Evolutionary conservation across 2,329 filamentous ascomycete species (phyloP).

Genomic region (Lachnellula willkommii): DNA sequence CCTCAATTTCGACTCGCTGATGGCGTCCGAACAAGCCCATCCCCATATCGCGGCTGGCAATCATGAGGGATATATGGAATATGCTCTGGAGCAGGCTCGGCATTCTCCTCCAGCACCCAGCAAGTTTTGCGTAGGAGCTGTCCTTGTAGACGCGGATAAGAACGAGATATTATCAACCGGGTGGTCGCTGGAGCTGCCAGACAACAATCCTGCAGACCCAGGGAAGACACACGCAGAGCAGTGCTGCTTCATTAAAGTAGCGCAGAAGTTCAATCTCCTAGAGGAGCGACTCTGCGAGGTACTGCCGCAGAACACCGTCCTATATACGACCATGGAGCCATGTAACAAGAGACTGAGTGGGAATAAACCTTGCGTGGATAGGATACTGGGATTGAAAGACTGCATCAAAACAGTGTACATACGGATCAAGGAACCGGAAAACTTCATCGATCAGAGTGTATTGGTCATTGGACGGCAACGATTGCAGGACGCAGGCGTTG

Average conservation of each 20-base stretch:
- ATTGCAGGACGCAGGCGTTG: slow-evolving; percentile 64
- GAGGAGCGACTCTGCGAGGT: slow-evolving; percentile 49
- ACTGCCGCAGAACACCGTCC: slow-evolving; percentile 48
- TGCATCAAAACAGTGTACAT: slow-evolving; percentile 70
- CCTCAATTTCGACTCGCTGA: slow-evolving; percentile 1
- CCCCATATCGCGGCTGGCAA: slow-evolving; percentile 18
- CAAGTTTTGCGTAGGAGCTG: slow-evolving; percentile 88
- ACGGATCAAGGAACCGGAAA: slow-evolving; percentile 81
- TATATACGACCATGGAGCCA: slow-evolving; percentile 92
- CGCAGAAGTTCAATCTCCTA: slow-evolving; percentile 39
- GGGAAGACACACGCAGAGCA: slow-evolving; percentile 96
- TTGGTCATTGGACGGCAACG: slow-evolving; percentile 54
- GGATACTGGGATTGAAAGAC: slow-evolving; percentile 55
- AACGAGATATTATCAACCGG: slow-evolving; percentile 67
- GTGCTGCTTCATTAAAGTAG: slow-evolving; percentile 73
- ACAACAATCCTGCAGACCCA: slow-evolving; percentile 10
- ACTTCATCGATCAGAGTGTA: slow-evolving; percentile 71
- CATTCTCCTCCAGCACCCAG: slow-evolving; percentile 77
- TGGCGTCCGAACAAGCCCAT: slow-evolving; percentile 15
- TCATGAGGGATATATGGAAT: slow-evolving; percentile 49
- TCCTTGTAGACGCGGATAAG: slow-evolving; percentile 57
- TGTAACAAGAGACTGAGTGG: slow-evolving; percentile 68
- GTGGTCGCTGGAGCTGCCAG: slow-evolving; percentile 75
- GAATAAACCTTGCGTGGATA: slow-evolving; percentile 69
- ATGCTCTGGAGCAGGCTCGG: slow-evolving; percentile 66